Conservation (phyloP, 2,329 filamentous ascomycete genomes). For the Colletotrichum sp. region DNA sequence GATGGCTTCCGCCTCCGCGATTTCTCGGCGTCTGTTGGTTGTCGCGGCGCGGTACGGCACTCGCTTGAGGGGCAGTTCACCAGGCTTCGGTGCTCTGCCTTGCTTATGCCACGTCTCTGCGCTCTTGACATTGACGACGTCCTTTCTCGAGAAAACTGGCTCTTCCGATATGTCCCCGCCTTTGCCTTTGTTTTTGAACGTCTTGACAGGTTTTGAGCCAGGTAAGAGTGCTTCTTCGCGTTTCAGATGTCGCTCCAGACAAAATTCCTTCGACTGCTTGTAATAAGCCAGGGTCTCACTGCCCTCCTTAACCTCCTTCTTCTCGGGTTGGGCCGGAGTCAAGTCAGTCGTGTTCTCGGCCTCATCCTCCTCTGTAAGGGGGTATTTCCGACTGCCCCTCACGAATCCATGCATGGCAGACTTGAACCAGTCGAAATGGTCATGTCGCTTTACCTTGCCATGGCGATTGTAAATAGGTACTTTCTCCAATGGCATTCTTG, state of each 20-base stretch:
- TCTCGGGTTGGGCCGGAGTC: constrained; percentile 73
- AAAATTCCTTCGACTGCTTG: constrained; percentile 84
- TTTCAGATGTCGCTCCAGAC: constrained; percentile 84
- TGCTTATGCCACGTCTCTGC: constrained; percentile 98
- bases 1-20: constrained; percentile 81
- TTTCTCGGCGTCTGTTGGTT: constrained; percentile 82
- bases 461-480: constrained; percentile 78
- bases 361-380: constrained; percentile 75
- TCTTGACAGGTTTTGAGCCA: constrained; percentile 71
- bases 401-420: constrained; percentile 77
- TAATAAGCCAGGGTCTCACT: constrained; percentile 87
- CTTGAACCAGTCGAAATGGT: constrained; percentile 89
- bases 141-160: constrained; percentile 78
- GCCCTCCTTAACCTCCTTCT: constrained; percentile 75
- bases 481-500: constrained; percentile 79
- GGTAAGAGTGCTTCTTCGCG: constrained; percentile 87
- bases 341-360: constrained; percentile 81
- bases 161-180: constrained; percentile 76
- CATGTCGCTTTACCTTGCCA: constrained; percentile 78
- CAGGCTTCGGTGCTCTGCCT: constrained; percentile 75
- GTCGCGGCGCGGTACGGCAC: constrained; percentile 94
- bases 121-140: constrained; percentile 86
- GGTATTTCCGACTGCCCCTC: constrained; percentile 51
- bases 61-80: constrained; percentile 79
- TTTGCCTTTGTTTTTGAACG: constrained; percentile 78